Base-by-base conservation (phyloP, 2,329 filamentous ascomycete genomes). In the Fusarium compactum region DNA sequence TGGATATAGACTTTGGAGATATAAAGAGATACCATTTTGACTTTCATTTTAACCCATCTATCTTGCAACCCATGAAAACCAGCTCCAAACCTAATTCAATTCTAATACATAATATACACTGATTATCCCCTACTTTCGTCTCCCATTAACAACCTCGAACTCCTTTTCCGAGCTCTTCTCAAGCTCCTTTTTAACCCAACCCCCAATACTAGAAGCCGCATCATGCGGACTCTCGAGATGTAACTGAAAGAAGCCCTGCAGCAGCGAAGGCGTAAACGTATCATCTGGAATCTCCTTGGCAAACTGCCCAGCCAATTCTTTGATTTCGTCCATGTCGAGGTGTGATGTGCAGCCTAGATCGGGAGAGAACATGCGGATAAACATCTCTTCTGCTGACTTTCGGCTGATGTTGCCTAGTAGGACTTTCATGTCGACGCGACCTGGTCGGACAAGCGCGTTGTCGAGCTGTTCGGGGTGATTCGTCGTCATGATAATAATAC, bases 401-500 rank as follows among this genome's bases (percentile, higher is more conserved):
- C 69, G 78, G 45, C 81, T 82, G 30, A 86, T 85, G 65, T 83
- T 80, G 30, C 81, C 82, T 53, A 93, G 89, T 16, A 83, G 78
- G 11, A 93, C 85, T 63, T 86, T 87, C 78, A 87, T 84, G 71
- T 93, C 91, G 2, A 93, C 87, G 4, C 91, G 84, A 0, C 91
- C 91, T 0, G 90, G 90, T 1, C 91, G 84, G 12, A 91, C 83
- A 0, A 93, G 82, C 0, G 90, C 90, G 3, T 83, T 80, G 73
- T 93, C 90, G 0, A 93, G 85, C 54, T 87, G 85, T 52, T 92
- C 89, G 0, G 86, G 85, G 52, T 86, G 84, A 72, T 93, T 93
- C 29, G 90, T 91, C 0, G 90, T 93, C 90, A 93, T 93, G 76
- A 93, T 87, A 20, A 93, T 84, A 27, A 93, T 89, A 18, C 90